Percentiles rank a stretch among this genome's conserved stretches.
These are phyloP conservation scores for Thelonectria rubi DNA, from an alignment of 2,329 filamentous ascomycete species.

Conservation along the genomic window DNA sequence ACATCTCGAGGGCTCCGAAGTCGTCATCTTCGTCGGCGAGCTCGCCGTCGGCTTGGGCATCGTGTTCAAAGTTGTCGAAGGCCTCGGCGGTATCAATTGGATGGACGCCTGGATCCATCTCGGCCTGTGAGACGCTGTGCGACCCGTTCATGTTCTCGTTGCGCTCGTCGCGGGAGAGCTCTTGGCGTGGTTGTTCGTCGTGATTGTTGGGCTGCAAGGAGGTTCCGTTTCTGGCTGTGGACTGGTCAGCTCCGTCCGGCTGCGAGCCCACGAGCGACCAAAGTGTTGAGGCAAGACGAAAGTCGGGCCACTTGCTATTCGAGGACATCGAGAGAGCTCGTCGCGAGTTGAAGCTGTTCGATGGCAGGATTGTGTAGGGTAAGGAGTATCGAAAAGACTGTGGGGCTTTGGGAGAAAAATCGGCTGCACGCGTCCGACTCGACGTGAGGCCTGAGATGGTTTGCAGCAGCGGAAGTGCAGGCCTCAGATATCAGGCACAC, in stretches of 20 bases:
- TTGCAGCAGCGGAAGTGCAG: conserved; percentile 22
- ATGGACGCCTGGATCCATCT: conserved; percentile 38
- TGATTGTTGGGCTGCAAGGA: conserved; percentile 22
- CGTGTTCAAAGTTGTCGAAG: conserved; percentile 40
- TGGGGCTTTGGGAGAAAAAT: conserved; percentile 44
- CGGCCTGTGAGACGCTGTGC: conserved; percentile 23
- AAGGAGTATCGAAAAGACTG: conserved; percentile 37
- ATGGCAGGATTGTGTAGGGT: conserved; percentile 38
- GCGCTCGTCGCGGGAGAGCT: conserved; percentile 30
- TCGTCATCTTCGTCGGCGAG: conserved; percentile 38
- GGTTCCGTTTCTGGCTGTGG: conserved; percentile 31
- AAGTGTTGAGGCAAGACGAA: conserved; percentile 46
- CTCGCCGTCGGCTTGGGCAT: conserved; percentile 36
- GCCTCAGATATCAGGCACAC: conserved; percentile 37
- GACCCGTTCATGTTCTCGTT: conserved; percentile 30
- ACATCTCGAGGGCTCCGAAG: conserved; percentile 51
- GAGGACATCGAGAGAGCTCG: conserved; percentile 41
- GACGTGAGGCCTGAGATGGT: conserved; percentile 8
- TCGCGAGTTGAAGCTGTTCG: conserved; percentile 31
- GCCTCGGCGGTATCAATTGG: conserved; percentile 40
- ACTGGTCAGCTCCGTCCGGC: conserved; percentile 39
- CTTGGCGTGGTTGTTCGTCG: conserved; percentile 31
- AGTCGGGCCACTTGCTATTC: conserved; percentile 47
- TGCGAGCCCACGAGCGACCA: conserved; percentile 44
- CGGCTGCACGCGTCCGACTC: conserved; percentile 30